Evolutionary conservation across 257 asterid genomes (phyloP).

Genomic region (Orobanche coerulescens): DNA sequence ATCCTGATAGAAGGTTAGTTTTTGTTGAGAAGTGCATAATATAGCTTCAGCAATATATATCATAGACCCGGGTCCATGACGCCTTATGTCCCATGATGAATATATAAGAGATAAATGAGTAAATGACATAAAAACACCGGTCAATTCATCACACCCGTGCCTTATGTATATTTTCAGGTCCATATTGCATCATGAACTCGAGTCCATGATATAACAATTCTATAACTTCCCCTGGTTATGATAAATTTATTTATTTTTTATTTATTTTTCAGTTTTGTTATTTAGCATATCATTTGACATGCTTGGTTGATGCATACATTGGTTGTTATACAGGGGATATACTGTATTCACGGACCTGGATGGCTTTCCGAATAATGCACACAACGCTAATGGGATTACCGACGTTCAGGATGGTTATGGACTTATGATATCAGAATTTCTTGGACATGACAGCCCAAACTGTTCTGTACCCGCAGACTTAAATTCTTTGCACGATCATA

Average conservation of each 20-base stretch:
- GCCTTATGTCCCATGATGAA: too few species aligned
- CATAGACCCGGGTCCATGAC: too few species aligned
- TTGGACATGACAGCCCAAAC: conserved; percentile 59
- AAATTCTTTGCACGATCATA: conserved; percentile 60
- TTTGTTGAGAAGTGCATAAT: conserved; percentile 9
- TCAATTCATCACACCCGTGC: too few species aligned
- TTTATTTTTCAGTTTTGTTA: neutral
- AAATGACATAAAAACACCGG: too few species aligned
- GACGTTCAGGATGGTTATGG: conserved; percentile 79
- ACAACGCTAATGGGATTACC: conserved; percentile 44
- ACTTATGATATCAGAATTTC: conserved; percentile 74
- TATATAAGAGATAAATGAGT: too few species aligned
- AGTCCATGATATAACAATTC: too few species aligned
- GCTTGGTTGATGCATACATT: conserved; percentile 18
- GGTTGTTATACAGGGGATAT: conserved; percentile 51
- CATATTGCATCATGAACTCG: too few species aligned
- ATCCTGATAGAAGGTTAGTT: conserved; percentile 58
- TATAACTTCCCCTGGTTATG: too few species aligned
- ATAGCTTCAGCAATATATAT: too few species aligned
- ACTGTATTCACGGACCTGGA: conserved; percentile 55
- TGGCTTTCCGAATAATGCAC: conserved; percentile 50
- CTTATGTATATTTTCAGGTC: too few species aligned
- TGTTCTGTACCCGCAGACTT: conserved; percentile 62
- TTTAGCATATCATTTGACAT: conserved; percentile 8
- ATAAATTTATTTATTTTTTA: too few species aligned